Evolutionary conservation across 257 asterid genomes (phyloP).

Genomic region (Mitragyna speciosa): DNA sequence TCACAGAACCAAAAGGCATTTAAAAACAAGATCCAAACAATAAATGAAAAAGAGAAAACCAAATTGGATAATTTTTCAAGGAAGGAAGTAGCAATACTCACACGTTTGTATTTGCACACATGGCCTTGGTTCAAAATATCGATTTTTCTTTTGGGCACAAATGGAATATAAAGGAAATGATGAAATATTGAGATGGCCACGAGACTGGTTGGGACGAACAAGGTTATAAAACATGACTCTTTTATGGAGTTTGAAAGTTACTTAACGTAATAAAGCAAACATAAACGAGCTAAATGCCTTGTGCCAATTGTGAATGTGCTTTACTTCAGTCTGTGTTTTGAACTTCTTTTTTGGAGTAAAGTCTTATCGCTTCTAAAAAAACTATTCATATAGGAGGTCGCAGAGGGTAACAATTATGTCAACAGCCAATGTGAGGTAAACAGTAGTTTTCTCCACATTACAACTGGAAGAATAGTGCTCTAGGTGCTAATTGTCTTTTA

Average conservation of each 20-base stretch:
- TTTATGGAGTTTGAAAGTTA: background rate
- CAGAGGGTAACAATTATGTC: background rate
- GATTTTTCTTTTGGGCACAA: background rate
- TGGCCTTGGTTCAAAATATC: background rate
- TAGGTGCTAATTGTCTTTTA: background rate
- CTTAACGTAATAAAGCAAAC: slow-evolving; percentile 12
- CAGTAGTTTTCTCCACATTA: background rate
- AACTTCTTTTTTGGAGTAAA: background rate
- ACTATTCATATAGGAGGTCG: background rate
- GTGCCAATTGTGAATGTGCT: slow-evolving; percentile 7
- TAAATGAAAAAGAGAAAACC: background rate
- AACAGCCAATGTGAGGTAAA: slow-evolving; percentile 15
- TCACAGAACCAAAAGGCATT: background rate
- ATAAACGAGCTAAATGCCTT: slow-evolving; percentile 9
- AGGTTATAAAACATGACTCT: slow-evolving; percentile 18
- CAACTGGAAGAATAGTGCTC: background rate
- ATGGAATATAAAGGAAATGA: slow-evolving; percentile 7
- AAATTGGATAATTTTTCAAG: background rate
- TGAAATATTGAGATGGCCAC: slow-evolving; percentile 15
- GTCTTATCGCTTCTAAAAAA: background rate
- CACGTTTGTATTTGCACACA: background rate
- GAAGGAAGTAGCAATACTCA: background rate
- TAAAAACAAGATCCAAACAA: background rate
- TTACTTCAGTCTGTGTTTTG: slow-evolving; percentile 11
- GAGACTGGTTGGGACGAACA: slow-evolving; percentile 30